Conservation (phyloP, 2,329 filamentous ascomycete species). For the Venturia aucupariae region DNA sequence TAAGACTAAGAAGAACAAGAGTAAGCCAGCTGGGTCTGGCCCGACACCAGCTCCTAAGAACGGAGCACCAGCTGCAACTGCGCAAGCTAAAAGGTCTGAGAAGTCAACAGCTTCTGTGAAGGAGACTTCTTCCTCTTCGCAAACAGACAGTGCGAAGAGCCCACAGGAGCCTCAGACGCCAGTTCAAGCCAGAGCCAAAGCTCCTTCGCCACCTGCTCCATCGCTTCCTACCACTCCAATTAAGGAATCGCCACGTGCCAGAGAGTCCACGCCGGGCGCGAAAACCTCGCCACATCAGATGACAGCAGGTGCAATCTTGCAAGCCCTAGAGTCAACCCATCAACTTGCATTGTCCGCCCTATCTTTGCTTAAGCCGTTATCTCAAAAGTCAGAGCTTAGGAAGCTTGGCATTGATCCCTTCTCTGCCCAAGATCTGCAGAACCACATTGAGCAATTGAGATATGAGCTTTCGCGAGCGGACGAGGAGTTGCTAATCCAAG, state of each 20-base stretch:
- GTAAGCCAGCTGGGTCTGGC: slow-evolving; percentile 18
- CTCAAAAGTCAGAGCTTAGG: slow-evolving; percentile 20
- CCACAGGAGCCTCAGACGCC: neutral
- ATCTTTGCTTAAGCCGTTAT: slow-evolving; percentile 9
- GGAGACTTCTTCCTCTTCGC: neutral
- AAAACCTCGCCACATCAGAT: neutral
- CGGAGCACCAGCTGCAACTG: neutral
- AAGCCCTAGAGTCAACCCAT: slow-evolving; percentile 11
- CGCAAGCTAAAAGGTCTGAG: neutral
- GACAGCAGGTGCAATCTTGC: slow-evolving; percentile 6
- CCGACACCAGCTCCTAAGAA: slow-evolving; percentile 5
- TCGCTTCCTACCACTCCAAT: neutral
- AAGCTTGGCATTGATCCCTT: slow-evolving; percentile 18
- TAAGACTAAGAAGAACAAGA: slow-evolving; percentile 79
- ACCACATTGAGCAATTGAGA: slow-evolving; percentile 16
- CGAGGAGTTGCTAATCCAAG: slow-evolving; percentile 37
- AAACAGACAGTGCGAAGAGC: neutral
- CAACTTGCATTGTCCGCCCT: slow-evolving; percentile 9
- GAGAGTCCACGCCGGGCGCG: neutral
- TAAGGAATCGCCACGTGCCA: neutral
- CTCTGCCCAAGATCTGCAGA: slow-evolving; percentile 24
- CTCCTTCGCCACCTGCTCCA: neutral
- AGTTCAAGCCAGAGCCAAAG: neutral
- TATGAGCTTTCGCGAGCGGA: slow-evolving; percentile 21
- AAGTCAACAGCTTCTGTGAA: neutral